Evolutionary conservation across 2,329 filamentous ascomycete genomes (phyloP).

Genomic region (Trichoderma atroviride): DNA sequence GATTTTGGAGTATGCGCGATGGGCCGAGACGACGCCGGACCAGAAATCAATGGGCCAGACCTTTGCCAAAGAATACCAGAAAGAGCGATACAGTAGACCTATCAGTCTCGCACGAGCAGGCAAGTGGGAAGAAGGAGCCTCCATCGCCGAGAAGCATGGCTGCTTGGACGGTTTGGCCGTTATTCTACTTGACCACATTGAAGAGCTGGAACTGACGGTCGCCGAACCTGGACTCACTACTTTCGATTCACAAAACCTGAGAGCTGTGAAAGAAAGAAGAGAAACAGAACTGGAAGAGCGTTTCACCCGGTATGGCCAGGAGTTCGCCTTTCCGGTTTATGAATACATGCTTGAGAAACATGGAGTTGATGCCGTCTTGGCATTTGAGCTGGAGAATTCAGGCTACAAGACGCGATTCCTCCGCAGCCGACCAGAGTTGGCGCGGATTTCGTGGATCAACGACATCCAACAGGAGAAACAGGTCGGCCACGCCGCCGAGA

Average conservation of each 20-base stretch:
- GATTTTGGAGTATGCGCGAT: slow-evolving; percentile 56
- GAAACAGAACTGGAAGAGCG: slow-evolving; percentile 52
- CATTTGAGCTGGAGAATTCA: slow-evolving; percentile 68
- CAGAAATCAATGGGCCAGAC: slow-evolving; percentile 48
- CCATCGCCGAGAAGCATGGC: slow-evolving; percentile 60
- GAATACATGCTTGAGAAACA: slow-evolving; percentile 71
- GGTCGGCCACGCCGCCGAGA: slow-evolving; percentile 71
- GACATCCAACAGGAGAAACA: slow-evolving; percentile 78
- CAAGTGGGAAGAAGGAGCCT: slow-evolving; percentile 61
- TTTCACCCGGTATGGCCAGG: slow-evolving; percentile 66
- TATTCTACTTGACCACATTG: slow-evolving; percentile 58
- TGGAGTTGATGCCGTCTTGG: slow-evolving; percentile 68
- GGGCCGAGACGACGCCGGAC: slow-evolving; percentile 50
- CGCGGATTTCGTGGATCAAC: slow-evolving; percentile 92
- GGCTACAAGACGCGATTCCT: slow-evolving; percentile 79
- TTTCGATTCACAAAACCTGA: slow-evolving; percentile 37
- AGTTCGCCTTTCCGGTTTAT: slow-evolving; percentile 78
- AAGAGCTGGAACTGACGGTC: slow-evolving; percentile 40
- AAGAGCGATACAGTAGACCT: slow-evolving; percentile 56
- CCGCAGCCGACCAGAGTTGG: slow-evolving; percentile 68
- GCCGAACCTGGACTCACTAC: slow-evolving; percentile 35
- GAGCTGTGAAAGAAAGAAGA: slow-evolving; percentile 44
- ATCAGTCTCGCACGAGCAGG: slow-evolving; percentile 56
- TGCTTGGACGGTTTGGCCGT: slow-evolving; percentile 59
- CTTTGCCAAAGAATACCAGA: slow-evolving; percentile 52